Evolutionary conservation across 2,329 filamentous ascomycete genomes (phyloP).

Genomic region (Periglandula ipomoeae): DNA sequence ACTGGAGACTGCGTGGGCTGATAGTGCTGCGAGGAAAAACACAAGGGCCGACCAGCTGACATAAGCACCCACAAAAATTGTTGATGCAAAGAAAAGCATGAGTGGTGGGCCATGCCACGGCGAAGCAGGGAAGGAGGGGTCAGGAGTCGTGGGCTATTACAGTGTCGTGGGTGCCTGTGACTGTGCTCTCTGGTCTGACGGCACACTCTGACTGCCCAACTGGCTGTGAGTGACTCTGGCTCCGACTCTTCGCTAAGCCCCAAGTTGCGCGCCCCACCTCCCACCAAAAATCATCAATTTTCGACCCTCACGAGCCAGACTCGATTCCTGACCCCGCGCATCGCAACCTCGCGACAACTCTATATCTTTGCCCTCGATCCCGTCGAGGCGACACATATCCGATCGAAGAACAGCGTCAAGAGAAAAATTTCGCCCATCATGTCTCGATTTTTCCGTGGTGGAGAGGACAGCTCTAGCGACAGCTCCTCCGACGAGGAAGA

Average conservation of each 20-base stretch:
- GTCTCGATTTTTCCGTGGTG: slow-evolving; percentile 96
- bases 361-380: slow-evolving; percentile 11
- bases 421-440: slow-evolving; percentile 44
- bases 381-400: slow-evolving; percentile 5
- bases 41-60: slow-evolving; percentile 5
- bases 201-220: not conserved
- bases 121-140: not conserved
- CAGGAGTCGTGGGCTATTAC: not conserved
- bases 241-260: slow-evolving; percentile 25
- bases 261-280: slow-evolving; percentile 29
- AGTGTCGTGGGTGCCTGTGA: too few species aligned
- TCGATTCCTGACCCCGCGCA: slow-evolving; percentile 28
- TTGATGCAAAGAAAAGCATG: not conserved
- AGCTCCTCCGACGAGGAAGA: slow-evolving; percentile 95
- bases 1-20: not conserved
- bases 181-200: too few species aligned
- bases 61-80: slow-evolving; percentile 8
- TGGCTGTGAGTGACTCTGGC: not conserved
- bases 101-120: not conserved
- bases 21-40: slow-evolving; percentile 8
- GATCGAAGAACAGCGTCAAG: slow-evolving; percentile 8
- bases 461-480: slow-evolving; percentile 87
- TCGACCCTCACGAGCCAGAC: slow-evolving; percentile 18
- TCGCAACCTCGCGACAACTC: slow-evolving; percentile 17
- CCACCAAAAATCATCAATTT: slow-evolving; percentile 36